Evolutionary conservation across 2,329 filamentous ascomycete species (phyloP).

Genomic region (Diaporthe citrichinensis): DNA sequence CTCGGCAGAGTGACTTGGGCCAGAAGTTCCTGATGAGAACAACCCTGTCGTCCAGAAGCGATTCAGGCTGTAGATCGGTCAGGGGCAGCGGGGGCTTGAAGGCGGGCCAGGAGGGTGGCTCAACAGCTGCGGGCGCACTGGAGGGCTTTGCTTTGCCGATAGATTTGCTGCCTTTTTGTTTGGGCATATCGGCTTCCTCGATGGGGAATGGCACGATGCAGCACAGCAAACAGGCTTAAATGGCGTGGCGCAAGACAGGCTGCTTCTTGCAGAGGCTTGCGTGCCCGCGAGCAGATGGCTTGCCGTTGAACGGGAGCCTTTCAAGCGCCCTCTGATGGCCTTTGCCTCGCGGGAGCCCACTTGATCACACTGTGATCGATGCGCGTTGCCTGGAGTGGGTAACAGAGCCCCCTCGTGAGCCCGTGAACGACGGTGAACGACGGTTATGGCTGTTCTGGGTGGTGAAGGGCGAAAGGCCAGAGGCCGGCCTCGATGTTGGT

Average conservation of each 20-base stretch:
- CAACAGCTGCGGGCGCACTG: slow-evolving; percentile 43
- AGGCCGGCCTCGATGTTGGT: neutral
- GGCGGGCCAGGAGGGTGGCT: slow-evolving; percentile 74
- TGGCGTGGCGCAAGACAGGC: neutral
- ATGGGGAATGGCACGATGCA: slow-evolving; percentile 20
- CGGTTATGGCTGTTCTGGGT: neutral
- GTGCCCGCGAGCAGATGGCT: neutral
- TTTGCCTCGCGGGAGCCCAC: neutral
- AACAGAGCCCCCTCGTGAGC: neutral
- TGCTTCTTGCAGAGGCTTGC: neutral
- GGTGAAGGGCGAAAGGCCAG: neutral
- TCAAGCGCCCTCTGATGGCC: neutral
- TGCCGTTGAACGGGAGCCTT: neutral
- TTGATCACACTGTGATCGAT: neutral
- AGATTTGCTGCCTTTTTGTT: slow-evolving; percentile 29
- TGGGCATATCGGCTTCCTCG: slow-evolving; percentile 30
- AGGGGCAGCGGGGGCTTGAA: slow-evolving; percentile 79
- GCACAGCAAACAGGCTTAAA: neutral
- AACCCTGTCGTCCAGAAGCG: slow-evolving; percentile 74
- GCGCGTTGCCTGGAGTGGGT: neutral
- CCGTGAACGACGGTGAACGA: no score
- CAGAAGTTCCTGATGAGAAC: slow-evolving; percentile 82
- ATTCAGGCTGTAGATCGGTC: slow-evolving; percentile 72
- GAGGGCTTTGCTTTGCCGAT: slow-evolving; percentile 43
- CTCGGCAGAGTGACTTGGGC: slow-evolving; percentile 80